A percentile compares a stretch with the other conserved stretches of the same genome.
These are phyloP conservation scores for Talaromyces sp. DNA, from an alignment of 2,329 filamentous ascomycete genomes.

Conservation along the genomic window DNA sequence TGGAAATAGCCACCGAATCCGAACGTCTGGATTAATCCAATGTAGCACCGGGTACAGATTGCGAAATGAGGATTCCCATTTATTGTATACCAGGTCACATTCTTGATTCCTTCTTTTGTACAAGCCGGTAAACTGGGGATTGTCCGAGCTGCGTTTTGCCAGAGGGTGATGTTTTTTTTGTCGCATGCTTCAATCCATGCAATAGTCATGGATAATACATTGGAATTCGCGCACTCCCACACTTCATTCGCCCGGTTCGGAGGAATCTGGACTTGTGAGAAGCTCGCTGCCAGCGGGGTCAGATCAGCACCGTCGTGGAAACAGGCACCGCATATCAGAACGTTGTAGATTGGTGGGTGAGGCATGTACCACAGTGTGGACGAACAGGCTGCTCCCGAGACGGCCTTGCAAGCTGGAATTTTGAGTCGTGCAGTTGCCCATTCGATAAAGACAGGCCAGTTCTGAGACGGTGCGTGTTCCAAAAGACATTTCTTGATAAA, in stretches of 20 bases:
- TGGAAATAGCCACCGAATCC: conserved; percentile 8
- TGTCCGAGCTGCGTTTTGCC: conserved; percentile 13
- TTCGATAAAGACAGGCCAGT: conserved; percentile 3
- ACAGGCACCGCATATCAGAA: conserved; percentile 13
- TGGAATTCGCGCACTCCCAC: conserved; percentile 13
- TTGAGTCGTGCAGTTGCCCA: conserved; percentile 6
- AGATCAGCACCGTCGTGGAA: conserved; percentile 15
- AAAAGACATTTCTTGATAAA: conserved; percentile 11
- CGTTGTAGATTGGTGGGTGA: conserved; percentile 4
- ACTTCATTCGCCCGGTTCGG: background rate
- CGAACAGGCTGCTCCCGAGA: background rate
- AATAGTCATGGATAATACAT: conserved; percentile 3
- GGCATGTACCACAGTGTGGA: conserved; percentile 18
- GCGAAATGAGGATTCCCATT: conserved; percentile 2
- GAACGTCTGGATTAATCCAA: conserved; percentile 6
- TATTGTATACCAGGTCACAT: conserved; percentile 14
- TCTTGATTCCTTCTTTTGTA: conserved; percentile 10
- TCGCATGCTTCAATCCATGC: conserved; percentile 10
- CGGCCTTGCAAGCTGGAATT: conserved; percentile 9
- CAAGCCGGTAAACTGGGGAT: background rate
- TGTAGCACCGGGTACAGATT: conserved; percentile 12
- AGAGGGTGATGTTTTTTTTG: conserved; percentile 6
- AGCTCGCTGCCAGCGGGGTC: conserved; percentile 8
- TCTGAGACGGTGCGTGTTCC: conserved; percentile 3
- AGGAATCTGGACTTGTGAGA: conserved; percentile 9